These are phyloP conservation scores for Zoysia matrella DNA, from an alignment of 202 grass and related monocot species.

Conservation along the genomic window DNA sequence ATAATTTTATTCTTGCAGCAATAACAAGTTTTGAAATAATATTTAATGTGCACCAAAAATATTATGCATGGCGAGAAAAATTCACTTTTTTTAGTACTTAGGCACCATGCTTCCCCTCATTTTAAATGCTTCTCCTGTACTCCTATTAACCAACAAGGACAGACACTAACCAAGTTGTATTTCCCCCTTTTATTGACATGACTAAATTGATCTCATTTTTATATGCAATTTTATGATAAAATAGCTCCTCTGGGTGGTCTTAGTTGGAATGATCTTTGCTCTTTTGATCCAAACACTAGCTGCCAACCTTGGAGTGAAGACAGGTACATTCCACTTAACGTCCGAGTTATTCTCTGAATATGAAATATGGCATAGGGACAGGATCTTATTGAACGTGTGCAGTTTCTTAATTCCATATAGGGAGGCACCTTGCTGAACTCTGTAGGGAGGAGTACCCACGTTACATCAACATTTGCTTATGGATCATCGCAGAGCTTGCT, in stretches of 20 bases:
- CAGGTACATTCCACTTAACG: conserved; percentile 35
- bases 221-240: conserved; percentile 2
- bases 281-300: conserved; percentile 80
- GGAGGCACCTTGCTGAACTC: conserved; percentile 68
- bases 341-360: neutral
- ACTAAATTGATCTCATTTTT: neutral
- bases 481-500: conserved; percentile 66
- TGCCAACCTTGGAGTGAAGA: conserved; percentile 74
- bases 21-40: neutral
- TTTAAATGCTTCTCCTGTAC: neutral
- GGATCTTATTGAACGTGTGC: neutral
- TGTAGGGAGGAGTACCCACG: conserved; percentile 67
- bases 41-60: neutral
- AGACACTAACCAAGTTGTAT: neutral
- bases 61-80: neutral
- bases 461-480: conserved; percentile 61
- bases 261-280: conserved; percentile 72
- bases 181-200: too few relatives aligned
- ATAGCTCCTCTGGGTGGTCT: conserved; percentile 76
- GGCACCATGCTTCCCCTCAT: neutral
- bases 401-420: conserved; percentile 23
- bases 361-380: neutral
- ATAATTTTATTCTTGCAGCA: neutral
- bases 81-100: neutral
- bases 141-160: neutral